These are phyloP conservation scores for Penicillium macrosclerotiorum DNA, from an alignment of 495 filamentous ascomycete genomes.

Conservation along the genomic window DNA sequence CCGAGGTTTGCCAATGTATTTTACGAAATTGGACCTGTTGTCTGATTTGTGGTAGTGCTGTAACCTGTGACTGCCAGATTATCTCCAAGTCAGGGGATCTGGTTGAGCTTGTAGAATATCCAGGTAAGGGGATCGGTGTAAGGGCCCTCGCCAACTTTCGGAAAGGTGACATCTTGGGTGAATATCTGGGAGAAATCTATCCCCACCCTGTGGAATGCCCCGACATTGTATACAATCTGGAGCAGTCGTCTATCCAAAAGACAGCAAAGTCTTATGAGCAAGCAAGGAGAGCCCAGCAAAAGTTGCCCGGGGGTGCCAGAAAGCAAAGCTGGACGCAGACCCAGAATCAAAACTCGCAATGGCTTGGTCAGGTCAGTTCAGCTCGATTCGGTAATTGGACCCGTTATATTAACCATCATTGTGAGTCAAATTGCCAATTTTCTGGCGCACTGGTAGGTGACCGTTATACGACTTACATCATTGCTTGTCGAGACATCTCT, in stretches of 20 bases:
- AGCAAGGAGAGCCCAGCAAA: too few species aligned
- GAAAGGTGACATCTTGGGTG: conserved; percentile 24
- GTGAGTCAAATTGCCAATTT: conserved; percentile 50
- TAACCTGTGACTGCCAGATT: conserved; percentile 19
- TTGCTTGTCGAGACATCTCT: conserved; percentile 23
- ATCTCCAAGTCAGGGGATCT: conserved; percentile 16
- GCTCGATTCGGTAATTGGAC: conserved; percentile 48
- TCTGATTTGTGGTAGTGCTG: conserved; percentile 10
- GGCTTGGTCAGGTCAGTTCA: background rate
- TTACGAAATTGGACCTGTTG: background rate
- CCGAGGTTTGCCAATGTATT: background rate
- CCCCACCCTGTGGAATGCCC: background rate
- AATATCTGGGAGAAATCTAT: conserved; percentile 31
- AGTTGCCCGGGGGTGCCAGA: background rate
- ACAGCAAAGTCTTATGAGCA: too few species aligned
- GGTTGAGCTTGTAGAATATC: conserved; percentile 34
- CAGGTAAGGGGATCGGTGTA: conserved; percentile 30
- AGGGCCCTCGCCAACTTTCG: conserved; percentile 29
- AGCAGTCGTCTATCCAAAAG: background rate
- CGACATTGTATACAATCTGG: background rate
- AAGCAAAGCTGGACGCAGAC: background rate
- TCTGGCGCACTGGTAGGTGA: conserved; percentile 19
- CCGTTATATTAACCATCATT: conserved; percentile 74
- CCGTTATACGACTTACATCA: conserved; percentile 15
- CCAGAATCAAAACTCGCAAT: background rate